Conservation (phyloP, 2,329 filamentous ascomycete genomes). For the Aspergillus bombycis region DNA sequence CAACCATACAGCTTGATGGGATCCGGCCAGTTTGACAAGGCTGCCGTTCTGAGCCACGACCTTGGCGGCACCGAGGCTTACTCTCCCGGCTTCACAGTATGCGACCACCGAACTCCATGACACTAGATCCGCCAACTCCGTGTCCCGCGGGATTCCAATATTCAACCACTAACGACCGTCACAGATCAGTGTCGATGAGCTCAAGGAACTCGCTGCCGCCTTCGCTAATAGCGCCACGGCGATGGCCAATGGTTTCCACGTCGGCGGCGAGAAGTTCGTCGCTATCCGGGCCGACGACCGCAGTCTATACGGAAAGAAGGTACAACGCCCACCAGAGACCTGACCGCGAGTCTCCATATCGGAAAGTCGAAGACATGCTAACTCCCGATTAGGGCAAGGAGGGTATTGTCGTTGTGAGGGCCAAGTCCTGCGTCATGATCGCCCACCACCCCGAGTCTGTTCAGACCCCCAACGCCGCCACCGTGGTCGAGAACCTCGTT, state of each 20-base stretch:
- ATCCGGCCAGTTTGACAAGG: conserved; percentile 79
- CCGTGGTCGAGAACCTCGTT: conserved; percentile 78
- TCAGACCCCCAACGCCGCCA: conserved; percentile 74
- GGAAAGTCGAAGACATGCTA: conserved; percentile 1
- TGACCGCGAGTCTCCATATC: not conserved
- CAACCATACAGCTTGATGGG: conserved; percentile 68
- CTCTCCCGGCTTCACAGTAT: conserved; percentile 73
- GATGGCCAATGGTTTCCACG: conserved; percentile 69
- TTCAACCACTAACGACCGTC: conserved; percentile 10
- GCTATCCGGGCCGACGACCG: conserved; percentile 74
- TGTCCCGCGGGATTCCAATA: conserved; percentile 2
- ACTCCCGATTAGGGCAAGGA: conserved; percentile 66
- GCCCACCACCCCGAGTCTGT: conserved; percentile 78
- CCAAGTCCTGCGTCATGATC: conserved; percentile 83
- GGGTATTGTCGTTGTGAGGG: conserved; percentile 83
- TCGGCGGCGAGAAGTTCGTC: conserved; percentile 78
- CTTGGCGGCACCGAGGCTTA: conserved; percentile 81
- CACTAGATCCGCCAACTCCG: not conserved
- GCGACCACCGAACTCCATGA: conserved; percentile 21
- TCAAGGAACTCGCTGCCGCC: conserved; percentile 56
- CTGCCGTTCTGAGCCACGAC: conserved; percentile 78
- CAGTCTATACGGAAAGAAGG: conserved; percentile 84
- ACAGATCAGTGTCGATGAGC: conserved; percentile 58
- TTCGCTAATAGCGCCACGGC: conserved; percentile 54
- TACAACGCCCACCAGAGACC: conserved; percentile 46